Evolutionary conservation across 768 basidiomycete species (phyloP).

Genomic region (Rhizopogon vinicolor): DNA sequence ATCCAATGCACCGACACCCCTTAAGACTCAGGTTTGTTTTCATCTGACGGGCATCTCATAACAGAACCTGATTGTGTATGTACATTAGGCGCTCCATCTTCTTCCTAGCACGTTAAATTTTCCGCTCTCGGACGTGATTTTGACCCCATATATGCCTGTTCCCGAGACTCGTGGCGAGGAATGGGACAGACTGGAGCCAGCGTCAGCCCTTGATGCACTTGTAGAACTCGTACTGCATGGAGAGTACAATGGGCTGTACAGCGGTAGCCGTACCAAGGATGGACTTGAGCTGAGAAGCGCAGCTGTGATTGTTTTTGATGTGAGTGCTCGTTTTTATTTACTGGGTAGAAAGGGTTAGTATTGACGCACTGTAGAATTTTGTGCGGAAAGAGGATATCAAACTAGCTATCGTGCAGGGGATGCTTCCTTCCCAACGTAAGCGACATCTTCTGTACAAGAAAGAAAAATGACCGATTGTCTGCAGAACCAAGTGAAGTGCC

Average conservation of each 20-base stretch:
- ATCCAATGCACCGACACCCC: slow-evolving; percentile 84
- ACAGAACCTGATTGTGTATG: slow-evolving; percentile 22
- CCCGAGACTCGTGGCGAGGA: slow-evolving; percentile 87
- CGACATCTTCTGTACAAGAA: background rate
- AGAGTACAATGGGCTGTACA: slow-evolving; percentile 72
- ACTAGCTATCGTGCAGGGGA: slow-evolving; percentile 64
- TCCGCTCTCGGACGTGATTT: slow-evolving; percentile 60
- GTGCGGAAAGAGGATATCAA: slow-evolving; percentile 68
- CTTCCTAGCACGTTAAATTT: slow-evolving; percentile 53
- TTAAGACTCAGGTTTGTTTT: slow-evolving; percentile 76
- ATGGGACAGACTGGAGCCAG: slow-evolving; percentile 82
- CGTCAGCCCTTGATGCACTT: slow-evolving; percentile 78
- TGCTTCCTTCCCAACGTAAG: slow-evolving; percentile 58
- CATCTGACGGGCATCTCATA: background rate
- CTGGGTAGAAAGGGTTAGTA: background rate
- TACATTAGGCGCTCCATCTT: slow-evolving; percentile 47
- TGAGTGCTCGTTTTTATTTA: slow-evolving; percentile 26
- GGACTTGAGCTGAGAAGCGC: slow-evolving; percentile 72
- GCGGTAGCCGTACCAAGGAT: slow-evolving; percentile 55
- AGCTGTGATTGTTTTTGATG: slow-evolving; percentile 82
- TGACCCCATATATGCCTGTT: slow-evolving; percentile 73
- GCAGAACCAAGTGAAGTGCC: slow-evolving; percentile 31
- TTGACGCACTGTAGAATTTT: slow-evolving; percentile 51
- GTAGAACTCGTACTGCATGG: slow-evolving; percentile 83
- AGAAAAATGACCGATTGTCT: background rate